Percentiles rank a stretch among this genome's conserved stretches.
phyloP scores from a whole-genome alignment of 768 basidiomycete genomes.

The Leccinum disarticulatum region DNA sequence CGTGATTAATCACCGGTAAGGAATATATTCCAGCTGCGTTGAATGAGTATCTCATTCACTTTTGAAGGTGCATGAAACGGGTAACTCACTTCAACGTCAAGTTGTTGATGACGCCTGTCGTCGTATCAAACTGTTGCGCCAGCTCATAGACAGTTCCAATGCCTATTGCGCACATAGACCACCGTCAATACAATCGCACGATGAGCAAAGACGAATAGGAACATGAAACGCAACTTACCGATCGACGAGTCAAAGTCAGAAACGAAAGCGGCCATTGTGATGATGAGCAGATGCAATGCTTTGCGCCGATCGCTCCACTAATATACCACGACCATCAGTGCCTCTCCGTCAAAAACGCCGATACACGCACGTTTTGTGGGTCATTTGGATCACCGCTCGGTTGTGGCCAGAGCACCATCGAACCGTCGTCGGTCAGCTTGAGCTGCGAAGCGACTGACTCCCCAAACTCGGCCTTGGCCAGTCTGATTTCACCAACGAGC shows the following conservation, averaged over 20 bases:
- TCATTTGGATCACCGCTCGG: constrained; percentile 49
- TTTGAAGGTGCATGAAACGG: background rate
- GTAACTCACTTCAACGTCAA: constrained; percentile 42
- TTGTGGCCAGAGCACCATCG: constrained; percentile 55
- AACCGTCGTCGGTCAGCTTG: constrained; percentile 46
- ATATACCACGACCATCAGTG: background rate
- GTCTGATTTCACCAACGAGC: constrained; percentile 27
- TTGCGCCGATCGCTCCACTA: constrained; percentile 49
- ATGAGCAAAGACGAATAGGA: too few relatives aligned
- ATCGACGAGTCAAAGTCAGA: constrained; percentile 55
- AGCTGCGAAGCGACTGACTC: constrained; percentile 43
- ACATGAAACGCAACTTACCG: constrained; percentile 33
- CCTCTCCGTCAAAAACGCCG: background rate
- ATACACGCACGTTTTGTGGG: constrained; percentile 49
- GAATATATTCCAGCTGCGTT: constrained; percentile 47
- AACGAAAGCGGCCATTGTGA: constrained; percentile 51
- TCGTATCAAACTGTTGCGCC: constrained; percentile 44
- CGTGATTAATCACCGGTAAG: constrained; percentile 34
- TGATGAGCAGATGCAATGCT: constrained; percentile 44
- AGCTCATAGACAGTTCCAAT: constrained; percentile 51
- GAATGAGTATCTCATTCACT: background rate
- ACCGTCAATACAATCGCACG: background rate
- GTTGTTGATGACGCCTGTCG: constrained; percentile 48
- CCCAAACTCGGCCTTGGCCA: constrained; percentile 51
- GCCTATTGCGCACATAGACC: constrained; percentile 27